A percentile compares a stretch with the other conserved stretches of the same genome.
phyloP scores from a whole-genome alignment of 257 asterid species.

The Nicotiana obtusifolia region DNA sequence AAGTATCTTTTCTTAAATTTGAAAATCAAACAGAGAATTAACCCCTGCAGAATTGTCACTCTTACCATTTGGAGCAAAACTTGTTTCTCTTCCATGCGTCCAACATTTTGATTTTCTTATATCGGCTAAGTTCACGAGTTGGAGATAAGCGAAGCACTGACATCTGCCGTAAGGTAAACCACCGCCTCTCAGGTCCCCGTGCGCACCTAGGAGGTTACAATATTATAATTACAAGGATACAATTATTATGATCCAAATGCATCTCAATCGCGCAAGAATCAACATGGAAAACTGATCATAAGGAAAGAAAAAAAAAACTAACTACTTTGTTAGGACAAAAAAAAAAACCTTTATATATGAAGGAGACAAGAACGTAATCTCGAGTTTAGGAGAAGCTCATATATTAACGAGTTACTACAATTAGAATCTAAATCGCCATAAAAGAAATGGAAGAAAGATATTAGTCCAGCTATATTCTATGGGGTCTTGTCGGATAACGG shows the following conservation, averaged over 20 bases:
- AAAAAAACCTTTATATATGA: not conserved
- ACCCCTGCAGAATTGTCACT: not conserved
- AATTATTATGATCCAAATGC: not conserved
- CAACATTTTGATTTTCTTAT: constrained; percentile 37
- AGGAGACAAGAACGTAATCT: not conserved
- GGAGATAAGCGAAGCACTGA: too few species aligned
- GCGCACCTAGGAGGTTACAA: not conserved
- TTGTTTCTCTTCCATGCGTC: constrained; percentile 57
- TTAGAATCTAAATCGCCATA: not conserved
- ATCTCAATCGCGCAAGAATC: not conserved
- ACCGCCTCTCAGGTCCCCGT: too few species aligned
- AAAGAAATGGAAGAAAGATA: not conserved
- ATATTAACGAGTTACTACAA: not conserved
- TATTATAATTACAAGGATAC: not conserved
- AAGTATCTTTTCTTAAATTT: too few species aligned
- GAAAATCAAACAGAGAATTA: not conserved
- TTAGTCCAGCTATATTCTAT: not conserved
- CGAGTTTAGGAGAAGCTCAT: not conserved
- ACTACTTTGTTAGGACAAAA: not conserved
- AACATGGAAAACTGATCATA: not conserved
- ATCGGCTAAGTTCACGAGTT: too few species aligned
- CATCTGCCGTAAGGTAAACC: too few species aligned
- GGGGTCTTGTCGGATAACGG: not conserved
- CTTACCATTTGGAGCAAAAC: constrained; percentile 63
- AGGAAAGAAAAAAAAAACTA: not conserved